Percentiles rank a stretch among this genome's conserved stretches.
Evolutionary conservation across 73 alveolate genomes (phyloP).

Genomic region (Tetrahymena malaccensis): DNA sequence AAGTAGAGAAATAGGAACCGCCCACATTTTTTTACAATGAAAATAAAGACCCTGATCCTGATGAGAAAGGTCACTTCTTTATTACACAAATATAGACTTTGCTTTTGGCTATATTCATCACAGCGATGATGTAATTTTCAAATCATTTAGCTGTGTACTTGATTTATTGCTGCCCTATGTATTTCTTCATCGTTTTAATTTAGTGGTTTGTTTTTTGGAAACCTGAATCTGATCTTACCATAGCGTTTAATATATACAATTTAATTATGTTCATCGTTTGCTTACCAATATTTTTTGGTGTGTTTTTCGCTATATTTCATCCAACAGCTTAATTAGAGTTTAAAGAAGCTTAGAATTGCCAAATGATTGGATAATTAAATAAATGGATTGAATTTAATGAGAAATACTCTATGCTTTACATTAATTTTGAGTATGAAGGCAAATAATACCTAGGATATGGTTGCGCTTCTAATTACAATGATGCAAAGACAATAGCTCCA

Average conservation of each 20-base stretch:
- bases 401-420: not conserved
- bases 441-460: not conserved
- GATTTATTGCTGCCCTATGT: not conserved
- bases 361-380: not conserved
- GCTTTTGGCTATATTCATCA: not conserved
- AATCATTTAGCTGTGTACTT: not conserved
- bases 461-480: not conserved
- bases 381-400: not conserved
- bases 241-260: not conserved
- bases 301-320: not conserved
- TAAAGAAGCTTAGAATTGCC: not conserved
- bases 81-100: not conserved
- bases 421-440: not conserved
- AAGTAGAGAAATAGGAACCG: not conserved
- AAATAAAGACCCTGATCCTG: not conserved
- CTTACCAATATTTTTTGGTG: not conserved
- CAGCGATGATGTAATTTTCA: not conserved
- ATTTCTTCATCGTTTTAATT: not conserved
- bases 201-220: not conserved
- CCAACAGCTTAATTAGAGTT: not conserved
- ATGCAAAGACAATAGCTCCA: not conserved
- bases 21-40: not conserved
- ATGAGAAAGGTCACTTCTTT: not conserved
- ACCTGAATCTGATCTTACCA: not conserved
- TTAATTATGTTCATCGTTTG: not conserved